These are phyloP conservation scores for Trichosporon faecale DNA, from an alignment of 1,284 basidiomycete genomes.

Conservation along the genomic window DNA sequence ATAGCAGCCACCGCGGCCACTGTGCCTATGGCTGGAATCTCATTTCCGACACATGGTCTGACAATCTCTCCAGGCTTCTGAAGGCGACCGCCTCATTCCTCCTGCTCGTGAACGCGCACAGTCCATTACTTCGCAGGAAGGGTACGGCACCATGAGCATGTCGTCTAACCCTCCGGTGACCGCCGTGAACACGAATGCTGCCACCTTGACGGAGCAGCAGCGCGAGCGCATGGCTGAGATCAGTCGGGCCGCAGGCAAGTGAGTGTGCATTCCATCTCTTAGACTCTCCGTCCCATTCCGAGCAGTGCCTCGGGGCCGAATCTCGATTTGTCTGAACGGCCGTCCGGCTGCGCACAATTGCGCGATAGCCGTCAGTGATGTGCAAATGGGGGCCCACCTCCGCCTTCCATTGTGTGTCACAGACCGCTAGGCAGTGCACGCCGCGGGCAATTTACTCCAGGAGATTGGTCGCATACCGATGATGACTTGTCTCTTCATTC, in stretches of 20 bases:
- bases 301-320: neutral
- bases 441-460: neutral
- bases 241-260: slow-evolving; percentile 21
- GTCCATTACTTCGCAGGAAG: slow-evolving; percentile 17
- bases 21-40: neutral
- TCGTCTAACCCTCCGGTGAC: neutral
- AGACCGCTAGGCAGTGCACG: neutral
- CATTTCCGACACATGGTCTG: neutral
- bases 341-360: neutral
- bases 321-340: neutral
- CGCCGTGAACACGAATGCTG: slow-evolving; percentile 1
- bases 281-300: neutral
- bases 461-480: neutral
- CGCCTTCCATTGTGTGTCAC: neutral
- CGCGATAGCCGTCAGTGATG: neutral
- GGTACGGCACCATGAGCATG: slow-evolving; percentile 25
- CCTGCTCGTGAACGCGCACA: slow-evolving; percentile 14
- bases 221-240: slow-evolving; percentile 22
- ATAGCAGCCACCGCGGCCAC: slow-evolving; percentile 7
- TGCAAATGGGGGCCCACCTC: neutral
- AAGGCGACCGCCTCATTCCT: slow-evolving; percentile 18
- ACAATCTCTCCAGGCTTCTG: slow-evolving; percentile 2
- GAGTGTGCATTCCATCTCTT: slow-evolving; percentile 9
- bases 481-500: slow-evolving; percentile 11
- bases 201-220: slow-evolving; percentile 13